Conservation (phyloP, 805 yeast species). For the Danielia reshetovae region DNA sequence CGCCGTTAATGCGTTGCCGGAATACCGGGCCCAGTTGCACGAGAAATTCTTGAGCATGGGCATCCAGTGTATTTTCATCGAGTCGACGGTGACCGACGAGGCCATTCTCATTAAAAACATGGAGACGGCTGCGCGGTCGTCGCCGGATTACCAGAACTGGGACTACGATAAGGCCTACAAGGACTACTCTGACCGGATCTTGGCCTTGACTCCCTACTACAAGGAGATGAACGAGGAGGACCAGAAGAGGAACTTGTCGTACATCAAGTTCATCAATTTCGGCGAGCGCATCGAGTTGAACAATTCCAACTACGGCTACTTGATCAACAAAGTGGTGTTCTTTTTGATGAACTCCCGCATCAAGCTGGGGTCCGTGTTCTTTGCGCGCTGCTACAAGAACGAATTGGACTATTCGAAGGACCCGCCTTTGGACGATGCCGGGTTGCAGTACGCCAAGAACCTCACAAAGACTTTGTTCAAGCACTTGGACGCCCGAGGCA, state of each 20-base stretch:
- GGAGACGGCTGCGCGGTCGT: conserved; percentile 69
- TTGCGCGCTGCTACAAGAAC: conserved; percentile 73
- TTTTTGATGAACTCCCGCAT: conserved; percentile 88
- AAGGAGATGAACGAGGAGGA: conserved; percentile 60
- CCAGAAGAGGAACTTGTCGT: conserved; percentile 48
- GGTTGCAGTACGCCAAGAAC: conserved; percentile 60
- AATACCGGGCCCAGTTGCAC: conserved; percentile 59
- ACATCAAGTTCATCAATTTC: conserved; percentile 83
- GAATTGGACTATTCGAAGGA: conserved; percentile 65
- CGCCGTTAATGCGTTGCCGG: conserved; percentile 81
- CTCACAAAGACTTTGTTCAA: conserved; percentile 54
- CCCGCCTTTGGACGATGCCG: conserved; percentile 76
- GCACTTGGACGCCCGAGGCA: conserved; percentile 32
- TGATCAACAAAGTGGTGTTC: conserved; percentile 86
- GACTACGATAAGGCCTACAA: conserved; percentile 66
- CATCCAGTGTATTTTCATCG: conserved; percentile 83
- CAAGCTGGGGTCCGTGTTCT: conserved; percentile 85
- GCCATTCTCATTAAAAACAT: conserved; percentile 69
- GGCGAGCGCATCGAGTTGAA: conserved; percentile 81
- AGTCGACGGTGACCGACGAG: conserved; percentile 75
- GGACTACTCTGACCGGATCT: conserved; percentile 74
- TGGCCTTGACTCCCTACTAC: conserved; percentile 62
- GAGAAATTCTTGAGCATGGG: conserved; percentile 50
- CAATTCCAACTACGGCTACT: conserved; percentile 80
- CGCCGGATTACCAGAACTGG: conserved; percentile 85